A percentile compares a stretch with the other conserved stretches of the same genome.
Conservation (phyloP, 2,329 filamentous ascomycete genomes). For the Curvularia hawaiiensis region DNA sequence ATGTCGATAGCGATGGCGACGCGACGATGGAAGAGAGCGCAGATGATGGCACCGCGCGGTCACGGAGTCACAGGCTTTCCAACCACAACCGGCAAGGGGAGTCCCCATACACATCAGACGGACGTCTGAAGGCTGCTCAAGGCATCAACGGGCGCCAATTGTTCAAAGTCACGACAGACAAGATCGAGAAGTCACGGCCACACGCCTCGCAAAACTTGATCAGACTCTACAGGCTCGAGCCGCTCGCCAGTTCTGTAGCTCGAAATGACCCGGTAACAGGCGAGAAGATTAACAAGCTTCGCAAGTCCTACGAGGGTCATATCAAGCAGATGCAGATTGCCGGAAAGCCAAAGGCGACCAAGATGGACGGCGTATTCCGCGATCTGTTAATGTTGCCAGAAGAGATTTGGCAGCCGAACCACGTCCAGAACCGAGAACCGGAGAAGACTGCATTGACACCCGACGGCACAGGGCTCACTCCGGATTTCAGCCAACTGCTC, state of each 20-base stretch:
- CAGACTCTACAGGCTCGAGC: conserved; percentile 61
- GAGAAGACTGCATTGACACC: conserved; percentile 34
- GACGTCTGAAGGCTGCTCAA: conserved; percentile 36
- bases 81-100: conserved; percentile 54
- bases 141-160: conserved; percentile 39
- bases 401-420: conserved; percentile 48
- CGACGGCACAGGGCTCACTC: conserved; percentile 33
- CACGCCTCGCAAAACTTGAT: conserved; percentile 64
- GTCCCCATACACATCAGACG: conserved; percentile 32
- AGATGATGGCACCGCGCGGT: conserved; percentile 34
- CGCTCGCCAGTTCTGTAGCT: conserved; percentile 63
- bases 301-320: conserved; percentile 62
- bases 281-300: conserved; percentile 67
- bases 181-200: conserved; percentile 56
- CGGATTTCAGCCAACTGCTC: conserved; percentile 42
- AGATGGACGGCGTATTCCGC: conserved; percentile 46
- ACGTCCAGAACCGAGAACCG: conserved; percentile 49
- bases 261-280: conserved; percentile 65
- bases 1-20: conserved; percentile 51
- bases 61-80: conserved; percentile 48
- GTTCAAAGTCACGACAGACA: conserved; percentile 45
- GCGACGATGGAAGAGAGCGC: conserved; percentile 48
- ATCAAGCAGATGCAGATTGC: conserved; percentile 56
- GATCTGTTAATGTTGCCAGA: conserved; percentile 47
- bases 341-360: conserved; percentile 55